phyloP scores from a whole-genome alignment of 331 rosid genomes.

The Pyrus hybrid region DNA sequence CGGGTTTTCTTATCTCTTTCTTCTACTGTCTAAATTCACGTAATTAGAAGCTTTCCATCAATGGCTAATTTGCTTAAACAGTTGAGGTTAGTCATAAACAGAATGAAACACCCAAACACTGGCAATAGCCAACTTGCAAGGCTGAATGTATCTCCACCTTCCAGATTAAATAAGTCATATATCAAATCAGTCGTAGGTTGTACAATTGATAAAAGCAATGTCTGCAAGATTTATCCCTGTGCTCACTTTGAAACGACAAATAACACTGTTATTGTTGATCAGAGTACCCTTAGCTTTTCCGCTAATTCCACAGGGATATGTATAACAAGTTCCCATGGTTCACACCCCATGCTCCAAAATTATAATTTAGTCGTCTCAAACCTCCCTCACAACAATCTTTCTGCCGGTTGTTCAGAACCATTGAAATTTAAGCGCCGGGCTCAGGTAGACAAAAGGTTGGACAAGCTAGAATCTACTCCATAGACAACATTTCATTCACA shows the following conservation, averaged over 20 bases:
- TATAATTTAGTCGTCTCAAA: background rate
- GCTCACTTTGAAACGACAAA: background rate
- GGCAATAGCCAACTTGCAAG: background rate
- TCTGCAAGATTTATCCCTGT: background rate
- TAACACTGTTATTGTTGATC: background rate
- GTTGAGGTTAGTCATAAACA: background rate
- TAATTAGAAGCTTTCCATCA: background rate
- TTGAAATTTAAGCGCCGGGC: background rate
- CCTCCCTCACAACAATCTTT: background rate
- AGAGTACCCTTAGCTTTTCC: background rate
- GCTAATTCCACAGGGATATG: background rate
- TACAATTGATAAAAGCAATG: background rate
- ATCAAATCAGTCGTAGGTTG: background rate
- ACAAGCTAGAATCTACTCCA: background rate
- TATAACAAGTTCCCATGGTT: background rate
- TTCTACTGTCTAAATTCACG: background rate
- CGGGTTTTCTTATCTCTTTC: background rate
- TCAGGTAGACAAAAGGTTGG: background rate
- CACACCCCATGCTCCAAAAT: background rate
- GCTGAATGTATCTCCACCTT: background rate
- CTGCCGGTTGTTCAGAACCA: too few relatives aligned
- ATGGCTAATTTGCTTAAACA: background rate
- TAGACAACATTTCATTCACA: background rate
- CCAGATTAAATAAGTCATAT: background rate
- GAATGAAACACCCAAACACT: background rate